Evolutionary conservation across 139 green algal genomes (phyloP), one percentile per base, ranked within the genome.

Genomic region (Zygnema circumcarinatum): DNA sequence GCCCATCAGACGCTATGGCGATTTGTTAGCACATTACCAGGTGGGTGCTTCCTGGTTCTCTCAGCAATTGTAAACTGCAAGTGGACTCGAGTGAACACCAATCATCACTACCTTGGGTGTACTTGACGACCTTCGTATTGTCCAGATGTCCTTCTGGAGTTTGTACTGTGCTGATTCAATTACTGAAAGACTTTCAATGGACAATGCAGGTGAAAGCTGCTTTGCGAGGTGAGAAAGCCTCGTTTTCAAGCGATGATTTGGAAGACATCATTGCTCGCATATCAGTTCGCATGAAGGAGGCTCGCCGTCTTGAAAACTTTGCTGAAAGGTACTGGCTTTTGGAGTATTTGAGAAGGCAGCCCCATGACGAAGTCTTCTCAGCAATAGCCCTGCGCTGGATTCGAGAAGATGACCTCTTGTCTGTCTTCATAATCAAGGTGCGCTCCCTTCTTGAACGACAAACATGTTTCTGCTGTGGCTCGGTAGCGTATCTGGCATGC

Each of bases 11-110:
- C 73, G 91, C 38, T 94, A 93, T 73, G 54, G 67, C 0, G 91
- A 94, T 76, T 33, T 93, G 25, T 52, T 93, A 2, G 91, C 88
- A 25, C 91, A 94, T 38, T 91, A 88, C 25, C 91, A 94, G 84
- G 74, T 94, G 54, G n/a, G 75, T 41, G 32, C 53, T 47, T 52
- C 31, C 39, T 73, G 75, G n/a, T 21, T 83, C 72, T 36, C 16
- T 33, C 40, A 16, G 29, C 33, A 1, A 32, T 21, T 21, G 32
- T 81, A 40, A 32, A 1, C 32, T 1, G 32, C 33, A 16, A 53
- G 72, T 79, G 39, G 16, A 21, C 72, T 36, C 72, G 33, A 36
- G n/a, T n/a, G n/a, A n/a, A n/a, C n/a, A n/a, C n/a, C n/a, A n/a
- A n/a, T n/a, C n/a, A n/a, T 20, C 72, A 22, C 20, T 79, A 68